phyloP scores from a whole-genome alignment of 371 early-diverging fungal species.

The Homolaphlyctis polyrhiza region DNA sequence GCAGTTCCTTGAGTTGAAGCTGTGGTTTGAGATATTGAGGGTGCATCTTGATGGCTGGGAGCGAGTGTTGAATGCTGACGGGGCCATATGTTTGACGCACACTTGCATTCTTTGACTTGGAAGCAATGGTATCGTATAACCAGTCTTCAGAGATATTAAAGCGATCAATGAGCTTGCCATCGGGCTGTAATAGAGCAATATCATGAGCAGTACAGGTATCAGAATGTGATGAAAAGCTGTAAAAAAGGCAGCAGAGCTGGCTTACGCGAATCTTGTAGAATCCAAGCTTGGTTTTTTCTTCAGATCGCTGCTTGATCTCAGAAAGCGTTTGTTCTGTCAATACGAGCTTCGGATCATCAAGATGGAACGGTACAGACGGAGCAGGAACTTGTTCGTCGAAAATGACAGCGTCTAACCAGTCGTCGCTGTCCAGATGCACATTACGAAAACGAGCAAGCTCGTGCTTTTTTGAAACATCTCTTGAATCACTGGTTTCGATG shows the following conservation, averaged over 20 bases:
- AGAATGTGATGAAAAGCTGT: not conserved
- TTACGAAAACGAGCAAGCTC: constrained; percentile 22
- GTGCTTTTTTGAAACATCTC: not conserved
- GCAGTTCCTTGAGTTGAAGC: constrained; percentile 79
- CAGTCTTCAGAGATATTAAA: constrained; percentile 97
- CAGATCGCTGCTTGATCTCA: constrained; percentile 16
- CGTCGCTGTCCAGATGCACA: constrained; percentile 23
- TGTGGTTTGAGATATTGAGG: constrained; percentile 85
- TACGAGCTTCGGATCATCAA: constrained; percentile 55
- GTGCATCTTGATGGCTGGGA: constrained; percentile 89
- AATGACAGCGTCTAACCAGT: constrained; percentile 55
- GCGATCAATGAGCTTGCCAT: constrained; percentile 53
- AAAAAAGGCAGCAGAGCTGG: not conserved
- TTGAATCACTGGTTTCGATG: constrained; percentile 1
- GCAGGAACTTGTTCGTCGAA: constrained; percentile 68
- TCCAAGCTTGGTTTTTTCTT: constrained; percentile 3
- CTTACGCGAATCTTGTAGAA: not conserved
- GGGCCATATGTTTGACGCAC: constrained; percentile 90
- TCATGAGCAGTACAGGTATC: not conserved
- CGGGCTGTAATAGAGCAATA: constrained; percentile 12
- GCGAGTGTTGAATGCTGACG: constrained; percentile 86
- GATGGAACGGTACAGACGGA: constrained; percentile 33
- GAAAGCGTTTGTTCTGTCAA: not conserved
- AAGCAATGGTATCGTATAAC: constrained; percentile 80
- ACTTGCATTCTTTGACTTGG: constrained; percentile 66